Conservation (phyloP, 2,329 filamentous ascomycete species). For the Fusarium gaditjirri region DNA sequence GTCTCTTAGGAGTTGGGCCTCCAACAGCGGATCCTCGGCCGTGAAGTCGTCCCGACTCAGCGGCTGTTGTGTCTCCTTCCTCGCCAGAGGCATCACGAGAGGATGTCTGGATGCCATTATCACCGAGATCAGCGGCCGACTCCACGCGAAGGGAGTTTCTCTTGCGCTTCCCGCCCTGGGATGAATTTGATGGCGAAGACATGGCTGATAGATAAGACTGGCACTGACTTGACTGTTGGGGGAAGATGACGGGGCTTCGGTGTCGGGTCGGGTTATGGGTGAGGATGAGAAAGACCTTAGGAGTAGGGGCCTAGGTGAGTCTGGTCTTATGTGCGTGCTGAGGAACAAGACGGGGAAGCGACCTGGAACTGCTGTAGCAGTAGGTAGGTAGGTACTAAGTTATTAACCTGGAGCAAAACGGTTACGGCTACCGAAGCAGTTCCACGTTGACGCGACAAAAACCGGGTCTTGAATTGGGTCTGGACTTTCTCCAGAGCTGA, state of each 20-base stretch:
- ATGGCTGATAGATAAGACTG: conserved; percentile 19
- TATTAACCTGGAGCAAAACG: conserved; percentile 32
- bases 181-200: conserved; percentile 58
- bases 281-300: conserved; percentile 3
- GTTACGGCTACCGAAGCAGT: conserved; percentile 37
- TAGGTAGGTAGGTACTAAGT: neutral
- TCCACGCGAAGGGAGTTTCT: conserved; percentile 67
- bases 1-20: conserved; percentile 78
- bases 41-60: conserved; percentile 69
- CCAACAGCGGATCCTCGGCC: conserved; percentile 63
- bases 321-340: conserved; percentile 9
- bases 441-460: conserved; percentile 39
- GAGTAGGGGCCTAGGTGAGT: conserved; percentile 6
- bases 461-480: conserved; percentile 28
- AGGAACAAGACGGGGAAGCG: conserved; percentile 16
- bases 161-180: conserved; percentile 80
- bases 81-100: conserved; percentile 86
- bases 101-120: conserved; percentile 72
- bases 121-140: conserved; percentile 57
- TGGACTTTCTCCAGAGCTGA: conserved; percentile 24
- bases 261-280: conserved; percentile 31
- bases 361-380: conserved; percentile 6
- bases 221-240: neutral
- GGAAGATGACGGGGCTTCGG: conserved; percentile 35
- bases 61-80: conserved; percentile 79